These are phyloP conservation scores for Aquilaria agallochum DNA, from an alignment of 441 rosid species.

Conservation along the genomic window DNA sequence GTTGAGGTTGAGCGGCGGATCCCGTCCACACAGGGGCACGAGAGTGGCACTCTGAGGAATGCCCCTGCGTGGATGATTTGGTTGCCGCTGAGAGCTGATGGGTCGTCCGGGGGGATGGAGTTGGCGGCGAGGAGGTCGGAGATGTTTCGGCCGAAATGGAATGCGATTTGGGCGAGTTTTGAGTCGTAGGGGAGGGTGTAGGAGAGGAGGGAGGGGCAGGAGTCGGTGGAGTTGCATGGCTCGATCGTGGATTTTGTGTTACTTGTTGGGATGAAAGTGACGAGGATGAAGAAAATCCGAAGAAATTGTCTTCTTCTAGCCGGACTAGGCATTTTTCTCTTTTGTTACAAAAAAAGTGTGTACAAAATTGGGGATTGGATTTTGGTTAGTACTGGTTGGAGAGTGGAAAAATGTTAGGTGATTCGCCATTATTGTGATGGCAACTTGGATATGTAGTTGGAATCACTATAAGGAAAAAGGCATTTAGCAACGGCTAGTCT, in stretches of 20 bases:
- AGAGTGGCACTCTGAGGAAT: slow-evolving; percentile 18
- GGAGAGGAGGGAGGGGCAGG: slow-evolving; percentile 25
- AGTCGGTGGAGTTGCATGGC: slow-evolving; percentile 23
- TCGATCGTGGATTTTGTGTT: slow-evolving; percentile 23
- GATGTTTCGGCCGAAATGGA: slow-evolving; percentile 11
- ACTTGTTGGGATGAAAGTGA: neutral
- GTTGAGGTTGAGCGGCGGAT: slow-evolving; percentile 17
- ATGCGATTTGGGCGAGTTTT: slow-evolving; percentile 23
- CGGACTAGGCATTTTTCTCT: no score
- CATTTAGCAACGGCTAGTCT: no score
- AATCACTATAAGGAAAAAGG: no score
- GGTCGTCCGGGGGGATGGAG: slow-evolving; percentile 5
- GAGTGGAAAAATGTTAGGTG: no score
- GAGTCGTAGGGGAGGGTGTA: slow-evolving; percentile 18
- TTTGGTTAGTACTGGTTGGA: no score
- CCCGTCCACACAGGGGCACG: slow-evolving; percentile 29
- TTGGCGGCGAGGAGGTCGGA: slow-evolving; percentile 20
- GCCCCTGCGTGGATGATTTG: slow-evolving; percentile 13
- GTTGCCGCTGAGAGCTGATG: neutral
- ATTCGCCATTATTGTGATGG: no score
- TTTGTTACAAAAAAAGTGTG: no score
- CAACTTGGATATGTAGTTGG: no score
- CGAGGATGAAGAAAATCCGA: neutral
- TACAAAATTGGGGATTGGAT: no score
- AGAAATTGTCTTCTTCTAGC: neutral